Evolutionary conservation across 2,329 filamentous ascomycete species (phyloP).

Genomic region (Fusarium stilboides): DNA sequence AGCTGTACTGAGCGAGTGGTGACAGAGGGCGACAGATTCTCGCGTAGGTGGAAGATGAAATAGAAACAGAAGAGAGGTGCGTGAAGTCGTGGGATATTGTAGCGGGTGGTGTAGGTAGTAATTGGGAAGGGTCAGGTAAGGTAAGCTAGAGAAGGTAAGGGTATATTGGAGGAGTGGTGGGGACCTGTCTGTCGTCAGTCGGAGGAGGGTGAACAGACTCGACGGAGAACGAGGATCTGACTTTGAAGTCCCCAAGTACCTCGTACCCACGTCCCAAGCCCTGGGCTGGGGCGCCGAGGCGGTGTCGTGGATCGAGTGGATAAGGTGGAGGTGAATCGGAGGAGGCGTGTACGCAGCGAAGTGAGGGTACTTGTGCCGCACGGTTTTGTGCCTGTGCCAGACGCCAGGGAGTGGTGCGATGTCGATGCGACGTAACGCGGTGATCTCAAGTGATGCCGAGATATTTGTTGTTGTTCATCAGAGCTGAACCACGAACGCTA

Average conservation of each 20-base stretch:
- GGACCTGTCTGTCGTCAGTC: conserved; percentile 48
- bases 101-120: conserved; percentile 47
- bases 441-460: conserved; percentile 39
- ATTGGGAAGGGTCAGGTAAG: conserved; percentile 44
- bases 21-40: conserved; percentile 36
- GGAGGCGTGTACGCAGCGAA: conserved; percentile 39
- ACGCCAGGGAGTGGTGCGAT: conserved; percentile 42
- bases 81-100: conserved; percentile 45
- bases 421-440: conserved; percentile 37
- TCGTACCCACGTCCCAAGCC: conserved; percentile 47
- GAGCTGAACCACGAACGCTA: conserved; percentile 19
- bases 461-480: conserved; percentile 38
- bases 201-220: conserved; percentile 42
- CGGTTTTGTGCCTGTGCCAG: conserved; percentile 39
- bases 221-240: conserved; percentile 43
- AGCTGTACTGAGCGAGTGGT: conserved; percentile 44
- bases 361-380: conserved; percentile 36
- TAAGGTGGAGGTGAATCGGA: conserved; percentile 40
- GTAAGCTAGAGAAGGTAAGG: conserved; percentile 46
- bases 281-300: conserved; percentile 49
- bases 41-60: conserved; percentile 28
- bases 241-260: conserved; percentile 40
- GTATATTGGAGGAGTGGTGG: conserved; percentile 49
- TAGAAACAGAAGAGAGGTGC: conserved; percentile 41
- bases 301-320: conserved; percentile 51